A percentile compares a stretch with the other conserved stretches of the same genome.
Evolutionary conservation across 2,329 filamentous ascomycete species (phyloP).

Genomic region (Cucurbitaria berberidis): DNA sequence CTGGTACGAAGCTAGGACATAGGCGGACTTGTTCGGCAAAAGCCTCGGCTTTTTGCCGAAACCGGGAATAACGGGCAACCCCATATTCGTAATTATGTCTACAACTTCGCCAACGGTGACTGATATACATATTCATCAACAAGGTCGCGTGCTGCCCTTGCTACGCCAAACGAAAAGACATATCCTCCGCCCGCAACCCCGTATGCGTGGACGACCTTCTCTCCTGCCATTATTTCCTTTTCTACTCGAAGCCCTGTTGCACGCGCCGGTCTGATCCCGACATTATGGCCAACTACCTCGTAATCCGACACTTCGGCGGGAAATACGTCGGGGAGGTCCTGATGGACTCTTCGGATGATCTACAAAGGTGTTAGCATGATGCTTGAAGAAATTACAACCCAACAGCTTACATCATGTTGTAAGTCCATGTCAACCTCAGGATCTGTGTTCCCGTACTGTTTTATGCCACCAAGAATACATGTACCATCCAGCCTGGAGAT

Average conservation of each 20-base stretch:
- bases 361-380: neutral
- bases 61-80: no score
- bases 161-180: neutral
- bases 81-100: no score
- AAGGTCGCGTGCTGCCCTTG: neutral
- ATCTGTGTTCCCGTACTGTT: neutral
- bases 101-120: neutral
- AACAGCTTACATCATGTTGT: neutral
- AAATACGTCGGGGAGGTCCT: neutral
- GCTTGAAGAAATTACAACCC: neutral
- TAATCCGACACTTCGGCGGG: neutral
- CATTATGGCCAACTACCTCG: neutral
- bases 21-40: no score
- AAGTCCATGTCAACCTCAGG: neutral
- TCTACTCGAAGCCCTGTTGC: neutral
- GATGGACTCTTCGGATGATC: neutral
- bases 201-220: neutral
- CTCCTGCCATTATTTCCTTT: neutral
- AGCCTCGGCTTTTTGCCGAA: no score
- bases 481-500: neutral
- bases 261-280: neutral
- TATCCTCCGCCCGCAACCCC: neutral
- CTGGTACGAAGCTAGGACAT: neutral
- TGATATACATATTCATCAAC: neutral
- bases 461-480: neutral